Evolutionary conservation across 2,329 filamentous ascomycete species (phyloP), one percentile per base, ranked within the genome.

Genomic region (Exophiala oligosperma): DNA sequence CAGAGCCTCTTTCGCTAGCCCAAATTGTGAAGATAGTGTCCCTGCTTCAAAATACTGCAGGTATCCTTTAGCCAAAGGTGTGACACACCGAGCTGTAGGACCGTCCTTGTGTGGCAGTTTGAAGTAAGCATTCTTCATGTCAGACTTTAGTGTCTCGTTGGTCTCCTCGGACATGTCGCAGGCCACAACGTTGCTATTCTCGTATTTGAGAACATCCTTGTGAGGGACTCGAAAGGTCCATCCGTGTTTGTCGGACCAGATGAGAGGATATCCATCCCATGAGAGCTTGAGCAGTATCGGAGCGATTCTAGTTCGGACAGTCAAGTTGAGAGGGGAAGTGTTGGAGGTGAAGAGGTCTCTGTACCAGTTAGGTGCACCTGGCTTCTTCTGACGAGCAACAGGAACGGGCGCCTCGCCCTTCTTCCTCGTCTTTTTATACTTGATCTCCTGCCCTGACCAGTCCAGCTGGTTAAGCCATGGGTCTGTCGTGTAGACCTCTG

Each of bases 21-120:
- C 72, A 68, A 89, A 97, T 72, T 96, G 89, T 0, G 93, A 97
- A 0, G 91, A 90, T 2, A 99, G 77, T 0, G 83, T 90, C 0
- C 92, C 93, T 37, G 89, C 90, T 68, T 99, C 94, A 68, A 99
- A 97, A 71, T 95, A 97, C 52, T 86, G 74, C 57, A 96, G 78
- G 67, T 97, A 99, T 9, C 89, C 84, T 74, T 99, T 99, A 6
- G 94, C 92, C 71, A 99, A 82, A 0, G 94, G 94, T 62, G 87
- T 96, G 1, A 83, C 84, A 73, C 94, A 97, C 57, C 94, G 83
- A 12, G 93, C 87, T 21, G 84, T 82, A 0, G 92, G 92, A 0
- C 94, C 94, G 72, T 97, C 92, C 68, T 97, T 97, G 74, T 99
- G 94, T 0, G 95, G 94, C 3, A 99, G 81, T 71, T 97, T 99